These are phyloP conservation scores for Phragmites australis DNA, from an alignment of 176 grass and related monocot species.

Conservation along the genomic window DNA sequence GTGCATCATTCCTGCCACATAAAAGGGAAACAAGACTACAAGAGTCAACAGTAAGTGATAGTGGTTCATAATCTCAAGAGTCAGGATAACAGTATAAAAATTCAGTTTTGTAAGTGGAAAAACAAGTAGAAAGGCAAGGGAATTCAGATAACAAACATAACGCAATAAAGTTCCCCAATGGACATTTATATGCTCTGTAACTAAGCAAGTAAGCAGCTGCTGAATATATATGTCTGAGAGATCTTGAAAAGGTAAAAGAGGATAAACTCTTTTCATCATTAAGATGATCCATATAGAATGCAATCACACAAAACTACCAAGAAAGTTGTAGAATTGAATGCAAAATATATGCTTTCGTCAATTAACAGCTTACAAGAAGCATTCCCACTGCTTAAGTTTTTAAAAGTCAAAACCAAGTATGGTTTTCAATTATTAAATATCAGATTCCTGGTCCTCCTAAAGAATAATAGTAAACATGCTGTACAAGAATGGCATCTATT, in stretches of 20 bases:
- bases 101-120: background rate
- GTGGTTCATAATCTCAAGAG: background rate
- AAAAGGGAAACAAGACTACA: slow-evolving; percentile 19
- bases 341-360: background rate
- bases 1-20: slow-evolving; percentile 42
- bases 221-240: background rate
- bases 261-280: background rate
- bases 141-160: slow-evolving; percentile 30
- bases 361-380: slow-evolving; percentile 9
- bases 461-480: background rate
- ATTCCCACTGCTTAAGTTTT: background rate
- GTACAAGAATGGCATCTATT: background rate
- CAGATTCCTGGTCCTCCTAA: slow-evolving; percentile 7
- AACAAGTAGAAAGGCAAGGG: background rate
- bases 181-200: background rate
- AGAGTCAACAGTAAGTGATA: slow-evolving; percentile 32
- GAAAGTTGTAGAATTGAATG: background rate
- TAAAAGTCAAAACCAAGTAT: background rate
- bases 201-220: slow-evolving; percentile 13
- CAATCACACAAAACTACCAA: background rate
- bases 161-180: background rate
- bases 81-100: background rate
- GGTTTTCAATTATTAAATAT: background rate
- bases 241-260: slow-evolving; percentile 22
- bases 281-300: background rate